phyloP scores from a whole-genome alignment of 1,284 basidiomycete species.

The Cryptococcus sp. region DNA sequence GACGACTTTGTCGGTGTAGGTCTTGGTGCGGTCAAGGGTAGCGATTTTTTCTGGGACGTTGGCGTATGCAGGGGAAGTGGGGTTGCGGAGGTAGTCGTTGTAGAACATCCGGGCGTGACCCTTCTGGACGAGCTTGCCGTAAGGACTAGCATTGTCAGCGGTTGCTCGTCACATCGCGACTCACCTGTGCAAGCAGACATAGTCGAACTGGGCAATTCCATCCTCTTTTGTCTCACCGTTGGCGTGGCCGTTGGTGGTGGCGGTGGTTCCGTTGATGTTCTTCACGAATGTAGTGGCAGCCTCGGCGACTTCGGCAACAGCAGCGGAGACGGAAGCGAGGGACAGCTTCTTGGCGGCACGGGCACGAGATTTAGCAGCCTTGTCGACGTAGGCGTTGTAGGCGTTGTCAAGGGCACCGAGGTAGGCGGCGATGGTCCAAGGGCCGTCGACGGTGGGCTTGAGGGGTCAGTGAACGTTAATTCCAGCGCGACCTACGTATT shows the following conservation, averaged over 20 bases:
- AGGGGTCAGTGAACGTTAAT: constrained; percentile 10
- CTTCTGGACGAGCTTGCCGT: constrained; percentile 98
- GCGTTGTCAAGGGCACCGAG: constrained; percentile 89
- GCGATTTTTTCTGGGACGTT: constrained; percentile 71
- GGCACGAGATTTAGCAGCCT: constrained; percentile 64
- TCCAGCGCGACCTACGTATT: constrained; percentile 49
- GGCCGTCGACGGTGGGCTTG: constrained; percentile 97
- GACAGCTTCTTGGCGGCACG: constrained; percentile 50
- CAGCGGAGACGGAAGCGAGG: constrained; percentile 33
- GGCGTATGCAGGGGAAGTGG: constrained; percentile 71
- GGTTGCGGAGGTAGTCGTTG: constrained; percentile 83
- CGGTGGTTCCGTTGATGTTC: constrained; percentile 26
- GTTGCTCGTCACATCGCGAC: constrained; percentile 7
- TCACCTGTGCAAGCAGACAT: constrained; percentile 80
- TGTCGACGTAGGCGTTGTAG: constrained; percentile 83
- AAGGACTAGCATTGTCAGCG: constrained; percentile 59
- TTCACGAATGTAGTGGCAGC: constrained; percentile 37
- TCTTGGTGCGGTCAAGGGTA: constrained; percentile 66
- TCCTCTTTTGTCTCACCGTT: constrained; percentile 53
- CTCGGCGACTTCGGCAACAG: constrained; percentile 34
- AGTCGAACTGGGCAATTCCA: constrained; percentile 81
- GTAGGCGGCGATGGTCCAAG: constrained; percentile 93
- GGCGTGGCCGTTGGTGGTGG: constrained; percentile 33
- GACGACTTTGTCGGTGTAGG: constrained; percentile 87
- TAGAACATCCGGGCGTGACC: constrained; percentile 81